Base-by-base conservation (phyloP, 768 basidiomycete genomes). In the Tricholoma matsutake region DNA sequence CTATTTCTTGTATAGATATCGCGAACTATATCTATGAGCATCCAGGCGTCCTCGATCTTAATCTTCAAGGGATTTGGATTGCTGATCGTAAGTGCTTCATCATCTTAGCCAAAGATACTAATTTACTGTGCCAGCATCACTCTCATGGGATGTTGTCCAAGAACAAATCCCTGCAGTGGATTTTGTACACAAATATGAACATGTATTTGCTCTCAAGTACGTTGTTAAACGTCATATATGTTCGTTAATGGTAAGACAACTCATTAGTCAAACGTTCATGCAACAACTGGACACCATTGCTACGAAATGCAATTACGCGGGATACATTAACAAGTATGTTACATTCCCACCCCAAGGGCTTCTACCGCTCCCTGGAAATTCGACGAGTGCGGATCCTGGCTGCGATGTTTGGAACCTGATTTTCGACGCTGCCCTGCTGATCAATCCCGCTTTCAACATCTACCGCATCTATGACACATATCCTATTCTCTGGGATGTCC, bases 401-500 rank as follows among this genome's bases (percentile, higher is more conserved):
- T 92, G 91, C 63, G 85, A 90, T 65, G 70, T 90, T 0, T 91
- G 87, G 89, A 79, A 82, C 25, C 72, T 76, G 35, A 86, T 92
- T 57, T 85, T 88, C 67, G 71, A 85, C 18, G 86, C 82, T 0
- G 84, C 90, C 0, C 63, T 89, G 20, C 56, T 72, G 3, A 73
- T 88, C 64, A 91, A 92, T 65, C 91, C 90, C 0, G 89, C 86
- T 0, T 92, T 92, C 75, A 80, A 92, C 64, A 79, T 90, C 6
- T 92, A 92, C 68, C 82, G 87, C 20, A 88, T 92, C 58, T 88
- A 89, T 72, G 89, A 91, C 67, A 88, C 84, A 64, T 89, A 76
- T 72, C 90, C 89, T 0, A 78, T 88, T 43, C 75, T 87, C 11
- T 91, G 88, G 89, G 89, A 91, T 62, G 88, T 91, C 5, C 85